These are phyloP conservation scores for Thelephora aurantiotincta DNA, from an alignment of 768 basidiomycete species.

Conservation along the genomic window DNA sequence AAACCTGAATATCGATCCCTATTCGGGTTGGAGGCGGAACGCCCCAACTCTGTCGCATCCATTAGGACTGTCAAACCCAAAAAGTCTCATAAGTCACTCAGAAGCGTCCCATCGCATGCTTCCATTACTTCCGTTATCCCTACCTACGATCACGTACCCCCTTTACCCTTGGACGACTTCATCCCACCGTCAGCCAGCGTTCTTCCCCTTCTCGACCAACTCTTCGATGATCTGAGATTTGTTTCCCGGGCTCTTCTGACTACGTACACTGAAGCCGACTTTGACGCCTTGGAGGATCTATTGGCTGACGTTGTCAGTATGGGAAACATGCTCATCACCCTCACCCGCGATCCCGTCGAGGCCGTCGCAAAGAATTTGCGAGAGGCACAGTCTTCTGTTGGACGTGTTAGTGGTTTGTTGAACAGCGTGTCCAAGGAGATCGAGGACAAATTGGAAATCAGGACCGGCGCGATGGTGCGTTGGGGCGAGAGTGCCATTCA, in stretches of 20 bases:
- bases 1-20: conserved; percentile 51
- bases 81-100: not conserved
- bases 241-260: conserved; percentile 24
- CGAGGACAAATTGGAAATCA: conserved; percentile 29
- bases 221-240: conserved; percentile 39
- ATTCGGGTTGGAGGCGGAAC: conserved; percentile 40
- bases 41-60: conserved; percentile 40
- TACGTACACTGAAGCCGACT: conserved; percentile 18
- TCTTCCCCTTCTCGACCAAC: conserved; percentile 23
- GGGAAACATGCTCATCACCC: conserved; percentile 29
- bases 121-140: conserved; percentile 3
- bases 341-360: conserved; percentile 38
- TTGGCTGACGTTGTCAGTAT: conserved; percentile 34
- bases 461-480: not conserved
- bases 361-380: conserved; percentile 36
- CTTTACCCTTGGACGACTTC: conserved; percentile 6
- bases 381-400: conserved; percentile 29
- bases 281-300: conserved; percentile 29
- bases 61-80: conserved; percentile 27
- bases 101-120: conserved; percentile 2
- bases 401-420: conserved; percentile 29
- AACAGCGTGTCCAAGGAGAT: conserved; percentile 29
- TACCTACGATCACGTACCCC: conserved; percentile 3
- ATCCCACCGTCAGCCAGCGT: conserved; percentile 30
- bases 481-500: conserved; percentile 8